Percentiles rank a stretch among this genome's conserved stretches.
phyloP scores from a whole-genome alignment of 305 asterid genomes.

The Caryopteris hybrid region DNA sequence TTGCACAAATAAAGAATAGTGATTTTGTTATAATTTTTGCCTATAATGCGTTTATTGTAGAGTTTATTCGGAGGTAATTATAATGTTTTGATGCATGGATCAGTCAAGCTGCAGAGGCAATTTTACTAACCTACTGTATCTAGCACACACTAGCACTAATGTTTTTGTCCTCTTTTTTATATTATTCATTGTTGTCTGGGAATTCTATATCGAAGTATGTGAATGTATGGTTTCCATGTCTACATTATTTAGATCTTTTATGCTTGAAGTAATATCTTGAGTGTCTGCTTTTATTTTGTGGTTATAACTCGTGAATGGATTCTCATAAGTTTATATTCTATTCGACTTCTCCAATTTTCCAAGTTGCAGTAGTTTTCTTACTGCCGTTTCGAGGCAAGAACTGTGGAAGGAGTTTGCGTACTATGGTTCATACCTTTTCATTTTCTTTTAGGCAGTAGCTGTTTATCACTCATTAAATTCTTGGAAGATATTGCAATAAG shows the following conservation, averaged over 20 bases:
- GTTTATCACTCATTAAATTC: neutral
- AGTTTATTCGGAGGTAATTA: no score
- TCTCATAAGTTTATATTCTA: neutral
- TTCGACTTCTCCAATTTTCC: no score
- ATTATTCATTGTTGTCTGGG: neutral
- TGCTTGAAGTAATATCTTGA: neutral
- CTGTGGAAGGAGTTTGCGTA: neutral
- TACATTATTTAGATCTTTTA: neutral
- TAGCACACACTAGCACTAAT: no score
- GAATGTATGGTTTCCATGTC: neutral
- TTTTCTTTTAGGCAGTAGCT: neutral
- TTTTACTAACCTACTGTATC: neutral
- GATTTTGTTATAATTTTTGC: no score
- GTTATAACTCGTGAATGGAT: neutral
- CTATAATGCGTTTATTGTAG: no score
- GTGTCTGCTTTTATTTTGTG: neutral
- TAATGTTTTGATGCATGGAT: no score
- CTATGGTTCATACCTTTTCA: neutral
- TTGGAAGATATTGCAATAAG: neutral
- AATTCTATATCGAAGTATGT: neutral
- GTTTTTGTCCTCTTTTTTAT: no score
- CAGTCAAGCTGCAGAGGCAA: no score
- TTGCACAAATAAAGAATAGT: no score
- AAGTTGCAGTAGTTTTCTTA: neutral
- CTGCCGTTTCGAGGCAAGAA: neutral